Conservation (phyloP, 2,329 filamentous ascomycete species). For the Rutstroemia sp. region DNA sequence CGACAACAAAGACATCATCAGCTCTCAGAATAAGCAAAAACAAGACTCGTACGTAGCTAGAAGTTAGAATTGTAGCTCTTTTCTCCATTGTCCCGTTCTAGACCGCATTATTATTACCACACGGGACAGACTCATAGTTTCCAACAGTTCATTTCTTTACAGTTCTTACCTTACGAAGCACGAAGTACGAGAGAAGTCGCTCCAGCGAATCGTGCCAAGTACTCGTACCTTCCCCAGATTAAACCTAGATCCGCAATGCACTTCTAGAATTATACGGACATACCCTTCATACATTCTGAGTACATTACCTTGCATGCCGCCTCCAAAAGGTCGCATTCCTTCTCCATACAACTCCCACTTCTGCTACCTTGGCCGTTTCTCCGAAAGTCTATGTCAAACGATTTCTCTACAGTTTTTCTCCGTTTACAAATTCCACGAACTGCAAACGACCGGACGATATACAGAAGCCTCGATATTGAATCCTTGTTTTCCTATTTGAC, state of each 20-base stretch:
- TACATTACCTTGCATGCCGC: background rate
- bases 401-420: background rate
- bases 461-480: slow-evolving; percentile 1
- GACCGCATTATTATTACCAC: too few species aligned
- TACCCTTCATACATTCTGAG: too few species aligned
- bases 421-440: background rate
- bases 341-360: background rate
- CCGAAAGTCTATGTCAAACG: too few species aligned
- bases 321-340: slow-evolving; percentile 7
- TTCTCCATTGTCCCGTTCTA: too few species aligned
- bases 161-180: too few species aligned
- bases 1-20: background rate
- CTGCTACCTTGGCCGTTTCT: too few species aligned
- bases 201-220: slow-evolving; percentile 16
- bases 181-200: too few species aligned
- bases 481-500: slow-evolving; percentile 7
- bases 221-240: slow-evolving; percentile 22
- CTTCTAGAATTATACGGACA: too few species aligned
- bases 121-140: background rate
- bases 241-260: background rate
- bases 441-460: background rate
- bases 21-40: background rate
- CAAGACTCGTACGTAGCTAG: background rate
- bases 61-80: too few species aligned
- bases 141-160: background rate